Conservation (phyloP, 768 basidiomycete species). For the Boletus rubropictus region DNA sequence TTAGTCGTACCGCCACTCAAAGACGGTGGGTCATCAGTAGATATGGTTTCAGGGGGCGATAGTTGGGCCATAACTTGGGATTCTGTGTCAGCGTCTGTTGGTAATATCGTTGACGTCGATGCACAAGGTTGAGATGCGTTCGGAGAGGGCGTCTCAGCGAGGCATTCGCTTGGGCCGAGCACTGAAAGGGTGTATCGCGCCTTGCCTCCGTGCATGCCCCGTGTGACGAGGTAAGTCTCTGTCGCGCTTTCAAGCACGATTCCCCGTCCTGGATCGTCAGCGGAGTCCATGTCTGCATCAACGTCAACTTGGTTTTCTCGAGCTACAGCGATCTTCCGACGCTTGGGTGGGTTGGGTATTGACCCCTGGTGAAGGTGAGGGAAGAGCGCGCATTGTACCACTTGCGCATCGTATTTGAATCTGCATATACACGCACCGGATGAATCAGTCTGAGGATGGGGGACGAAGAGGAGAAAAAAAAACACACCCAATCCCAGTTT, state of each 20-base stretch:
- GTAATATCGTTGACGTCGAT: not conserved
- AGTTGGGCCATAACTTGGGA: not conserved
- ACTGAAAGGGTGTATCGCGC: conserved; percentile 18
- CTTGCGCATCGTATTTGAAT: conserved; percentile 47
- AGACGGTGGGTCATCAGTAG: not conserved
- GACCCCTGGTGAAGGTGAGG: conserved; percentile 26
- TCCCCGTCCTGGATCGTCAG: conserved; percentile 10
- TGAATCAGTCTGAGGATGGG: not conserved
- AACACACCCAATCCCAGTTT: conserved; percentile 42
- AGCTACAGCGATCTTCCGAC: conserved; percentile 20
- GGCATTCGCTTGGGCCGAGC: conserved; percentile 2
- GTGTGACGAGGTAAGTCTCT: conserved; percentile 22
- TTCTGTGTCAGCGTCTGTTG: conserved; percentile 1
- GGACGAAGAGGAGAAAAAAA: not conserved
- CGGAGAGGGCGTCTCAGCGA: not conserved
- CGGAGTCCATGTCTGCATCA: conserved; percentile 8
- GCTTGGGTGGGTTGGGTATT: conserved; percentile 20
- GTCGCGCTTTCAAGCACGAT: conserved; percentile 23
- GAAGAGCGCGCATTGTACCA: conserved; percentile 42
- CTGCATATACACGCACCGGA: conserved; percentile 24
- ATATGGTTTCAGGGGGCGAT: not conserved
- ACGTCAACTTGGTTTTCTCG: conserved; percentile 7
- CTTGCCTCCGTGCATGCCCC: conserved; percentile 4
- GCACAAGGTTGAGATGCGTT: not conserved
- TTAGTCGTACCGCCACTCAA: not conserved